Base-by-base conservation (phyloP, 352 stramenopile species). In the Pythium chondricola region DNA sequence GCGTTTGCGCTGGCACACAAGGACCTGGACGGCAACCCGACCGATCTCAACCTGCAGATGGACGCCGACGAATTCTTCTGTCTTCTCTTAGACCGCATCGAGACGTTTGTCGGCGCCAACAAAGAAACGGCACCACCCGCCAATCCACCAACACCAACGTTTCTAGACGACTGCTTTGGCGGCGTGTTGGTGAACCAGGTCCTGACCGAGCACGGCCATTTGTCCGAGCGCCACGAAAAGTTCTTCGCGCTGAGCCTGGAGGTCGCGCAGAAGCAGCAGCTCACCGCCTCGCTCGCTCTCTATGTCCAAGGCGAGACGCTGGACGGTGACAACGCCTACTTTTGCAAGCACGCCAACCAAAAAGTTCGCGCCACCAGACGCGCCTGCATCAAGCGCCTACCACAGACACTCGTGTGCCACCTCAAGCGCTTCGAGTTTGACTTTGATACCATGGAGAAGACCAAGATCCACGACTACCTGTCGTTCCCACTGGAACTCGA, bases 401-500 rank as follows among this genome's bases (percentile, higher is more conserved):
- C 85, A 0, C 56, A 69, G n/a, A 88, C 74, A 18, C 69, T 95
- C 21, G 77, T 95, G 21, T 83, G 85, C 36, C 78, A 93, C 36
- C 56, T 95, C 14, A 94, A 94, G 56, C 75, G 86, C 14, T 96
- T 95, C 39, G 85, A 93, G 32, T 95, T 96, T 31, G 85, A 96
- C 53, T 90, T 93, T 39, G 73, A 93, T 48, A 80, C 79, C 14
- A 89, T 96, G 79, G 75, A 90, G 46, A 93, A 92, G 48, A 36
- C 86, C 25, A 96, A 96, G 42, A 75, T 95, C 48, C 90, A 96
- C 53, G 83, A 95, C 40, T 74, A 67, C 21, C 47, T 93, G 11
- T 77, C 87, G 43, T 93, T 95, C 33, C 91, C 91, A 0, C 63
- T 73, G 25, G 80, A 93, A 33, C 58, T 97, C 24, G 72, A 97